These are phyloP conservation scores for Capronia coronata DNA, from an alignment of 2,329 filamentous ascomycete genomes.

Conservation along the genomic window DNA sequence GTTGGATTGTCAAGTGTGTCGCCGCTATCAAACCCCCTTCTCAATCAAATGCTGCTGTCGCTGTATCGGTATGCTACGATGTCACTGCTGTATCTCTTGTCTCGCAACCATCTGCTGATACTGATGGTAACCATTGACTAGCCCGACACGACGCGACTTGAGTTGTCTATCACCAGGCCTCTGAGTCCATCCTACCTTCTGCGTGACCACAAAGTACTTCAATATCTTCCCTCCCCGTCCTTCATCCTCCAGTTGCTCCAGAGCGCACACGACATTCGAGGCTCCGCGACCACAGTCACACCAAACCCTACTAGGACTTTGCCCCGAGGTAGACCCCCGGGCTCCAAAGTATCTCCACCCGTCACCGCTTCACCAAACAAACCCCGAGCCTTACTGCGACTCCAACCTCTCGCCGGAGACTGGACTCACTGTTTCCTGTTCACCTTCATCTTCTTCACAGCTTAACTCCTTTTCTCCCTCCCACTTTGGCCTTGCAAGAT, in stretches of 20 bases:
- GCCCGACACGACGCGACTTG: constrained; percentile 10
- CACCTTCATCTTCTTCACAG: not conserved
- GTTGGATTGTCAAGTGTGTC: not conserved
- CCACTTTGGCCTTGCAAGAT: constrained; percentile 4
- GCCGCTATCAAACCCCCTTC: not conserved
- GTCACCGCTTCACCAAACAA: constrained; percentile 1
- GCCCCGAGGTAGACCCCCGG: constrained; percentile 11
- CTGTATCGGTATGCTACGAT: constrained; percentile 19
- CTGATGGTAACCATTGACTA: constrained; percentile 19
- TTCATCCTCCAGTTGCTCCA: constrained; percentile 1
- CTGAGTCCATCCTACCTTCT: not conserved
- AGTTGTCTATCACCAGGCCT: constrained; percentile 5
- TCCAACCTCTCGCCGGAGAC: constrained; percentile 1
- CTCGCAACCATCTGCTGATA: constrained; percentile 20
- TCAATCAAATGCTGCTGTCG: constrained; percentile 18
- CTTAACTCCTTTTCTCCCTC: not conserved
- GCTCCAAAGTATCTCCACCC: constrained; percentile 11
- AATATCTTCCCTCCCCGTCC: constrained; percentile 5
- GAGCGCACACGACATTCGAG: constrained; percentile 17
- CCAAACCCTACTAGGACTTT: constrained; percentile 17
- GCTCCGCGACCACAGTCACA: not conserved
- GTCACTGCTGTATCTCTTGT: constrained; percentile 23
- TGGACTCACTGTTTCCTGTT: not conserved
- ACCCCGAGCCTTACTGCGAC: constrained; percentile 10
- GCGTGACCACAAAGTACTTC: constrained; percentile 2